Base-by-base conservation (phyloP, 1,284 basidiomycete species). In the Amylostereum chailletii region DNA sequence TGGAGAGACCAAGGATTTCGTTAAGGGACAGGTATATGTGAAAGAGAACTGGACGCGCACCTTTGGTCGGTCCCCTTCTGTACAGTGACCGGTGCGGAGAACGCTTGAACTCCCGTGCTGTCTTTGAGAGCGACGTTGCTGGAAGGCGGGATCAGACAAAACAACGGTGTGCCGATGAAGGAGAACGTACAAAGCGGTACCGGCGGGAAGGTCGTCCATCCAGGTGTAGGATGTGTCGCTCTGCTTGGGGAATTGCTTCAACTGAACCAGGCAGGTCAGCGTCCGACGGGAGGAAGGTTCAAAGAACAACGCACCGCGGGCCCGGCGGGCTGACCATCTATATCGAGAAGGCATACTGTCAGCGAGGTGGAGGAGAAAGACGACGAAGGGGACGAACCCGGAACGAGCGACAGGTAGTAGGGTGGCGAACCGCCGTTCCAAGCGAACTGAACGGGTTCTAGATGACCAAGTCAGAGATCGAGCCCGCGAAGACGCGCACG, bases 391-490 rank as follows among this genome's bases (percentile, higher is more conserved):
- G 1, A 60, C 71, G 39, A 55, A 79, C 83, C 83, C 46, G 86
- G 87, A 47, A 88, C 61, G 53, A 87, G 59, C 31, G 78, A 70
- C 52, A 88, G 53, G 66, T 71, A 91, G 70, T 77, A 91, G 0
- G 88, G 87, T 0, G 70, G 46, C 0, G 55, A 51, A 41, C 85
- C 83, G 32, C 68, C 78, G 31, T 57, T 46, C 80, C 82, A 91
- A 5, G 62, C 64, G 53, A 90, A 55, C 55, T 72, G 62, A 29
- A 72, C 65, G 7, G 84, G 84, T 56, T 86, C 84, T 86, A 51
- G 10, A 52, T 27, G 29, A 44, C 37, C 29, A 7, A 44, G 46
- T 41, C 26, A 34, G 9, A n/a, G n/a, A 36, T 26, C 7, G 3
- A 46, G 30, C 19, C n/a, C 4, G 36, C 32, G 36, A 36, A 39